Evolutionary conservation across 2,329 filamentous ascomycete species (phyloP).

Genomic region (Claviceps sp.): DNA sequence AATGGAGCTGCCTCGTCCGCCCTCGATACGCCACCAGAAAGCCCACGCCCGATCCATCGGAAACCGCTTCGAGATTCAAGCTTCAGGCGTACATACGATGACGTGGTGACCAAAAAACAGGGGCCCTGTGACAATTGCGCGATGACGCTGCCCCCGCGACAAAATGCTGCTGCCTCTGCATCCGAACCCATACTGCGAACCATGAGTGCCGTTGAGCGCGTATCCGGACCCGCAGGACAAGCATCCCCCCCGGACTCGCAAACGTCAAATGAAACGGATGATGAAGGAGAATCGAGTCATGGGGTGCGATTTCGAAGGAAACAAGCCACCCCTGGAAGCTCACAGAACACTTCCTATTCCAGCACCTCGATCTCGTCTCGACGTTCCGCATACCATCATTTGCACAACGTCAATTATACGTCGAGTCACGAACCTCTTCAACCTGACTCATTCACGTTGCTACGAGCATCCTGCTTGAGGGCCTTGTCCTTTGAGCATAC

Average conservation of each 20-base stretch:
- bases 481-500: slow-evolving; percentile 55
- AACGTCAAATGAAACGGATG: slow-evolving; percentile 37
- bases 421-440: slow-evolving; percentile 52
- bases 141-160: slow-evolving; percentile 42
- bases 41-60: slow-evolving; percentile 31
- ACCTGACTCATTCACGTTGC: slow-evolving; percentile 50
- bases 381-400: slow-evolving; percentile 40
- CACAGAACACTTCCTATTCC: slow-evolving; percentile 35
- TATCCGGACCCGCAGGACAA: slow-evolving; percentile 35
- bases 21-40: slow-evolving; percentile 45
- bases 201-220: slow-evolving; percentile 44
- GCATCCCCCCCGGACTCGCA: slow-evolving; percentile 40
- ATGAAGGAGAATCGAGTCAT: slow-evolving; percentile 30
- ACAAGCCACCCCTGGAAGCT: slow-evolving; percentile 29
- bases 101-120: slow-evolving; percentile 49
- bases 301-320: slow-evolving; percentile 27
- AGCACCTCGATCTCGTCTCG: slow-evolving; percentile 38
- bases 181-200: slow-evolving; percentile 42
- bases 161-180: slow-evolving; percentile 14
- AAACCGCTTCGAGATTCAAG: slow-evolving; percentile 39
- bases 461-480: slow-evolving; percentile 52
- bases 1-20: slow-evolving; percentile 23
- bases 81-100: slow-evolving; percentile 50
- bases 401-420: slow-evolving; percentile 54
- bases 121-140: slow-evolving; percentile 57